A percentile compares a stretch with the other conserved stretches of the same genome.
Conservation (phyloP, 768 basidiomycete species). For the Amylocystis lapponica region DNA sequence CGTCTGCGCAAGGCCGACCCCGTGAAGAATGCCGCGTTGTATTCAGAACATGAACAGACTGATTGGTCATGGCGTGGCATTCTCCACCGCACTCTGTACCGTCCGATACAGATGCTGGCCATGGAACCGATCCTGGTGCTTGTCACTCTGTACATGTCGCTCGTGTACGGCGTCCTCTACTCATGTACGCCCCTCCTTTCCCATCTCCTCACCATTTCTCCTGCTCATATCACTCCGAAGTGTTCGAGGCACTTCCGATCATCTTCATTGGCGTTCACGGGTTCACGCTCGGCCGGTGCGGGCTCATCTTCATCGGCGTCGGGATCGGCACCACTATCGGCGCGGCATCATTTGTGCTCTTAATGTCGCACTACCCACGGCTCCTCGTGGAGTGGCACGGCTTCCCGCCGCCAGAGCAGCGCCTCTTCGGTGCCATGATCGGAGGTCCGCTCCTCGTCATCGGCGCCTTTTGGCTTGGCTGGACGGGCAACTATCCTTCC, state of each 20-base stretch:
- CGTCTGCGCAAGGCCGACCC: slow-evolving; percentile 46
- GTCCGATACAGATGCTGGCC: slow-evolving; percentile 57
- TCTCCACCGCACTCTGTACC: slow-evolving; percentile 48
- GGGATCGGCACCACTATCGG: slow-evolving; percentile 30
- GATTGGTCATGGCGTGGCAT: slow-evolving; percentile 49
- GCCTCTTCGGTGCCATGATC: slow-evolving; percentile 33
- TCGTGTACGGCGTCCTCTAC: slow-evolving; percentile 58
- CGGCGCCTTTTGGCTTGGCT: slow-evolving; percentile 39
- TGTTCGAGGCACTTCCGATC: slow-evolving; percentile 34
- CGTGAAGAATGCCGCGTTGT: slow-evolving; percentile 35
- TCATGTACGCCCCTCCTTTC: slow-evolving; percentile 39
- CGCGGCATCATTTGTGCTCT: slow-evolving; percentile 20
- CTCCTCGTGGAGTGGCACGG: slow-evolving; percentile 34
- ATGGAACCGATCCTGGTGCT: slow-evolving; percentile 60
- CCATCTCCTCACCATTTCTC: no score
- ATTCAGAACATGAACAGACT: slow-evolving; percentile 53
- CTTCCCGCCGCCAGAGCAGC: slow-evolving; percentile 35
- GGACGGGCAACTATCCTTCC: slow-evolving; percentile 47
- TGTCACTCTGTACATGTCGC: slow-evolving; percentile 54
- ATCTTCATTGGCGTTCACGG: slow-evolving; percentile 31
- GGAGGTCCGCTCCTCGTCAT: slow-evolving; percentile 27
- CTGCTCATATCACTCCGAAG: slow-evolving; percentile 13
- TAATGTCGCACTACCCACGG: slow-evolving; percentile 25
- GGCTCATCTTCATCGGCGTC: slow-evolving; percentile 37
- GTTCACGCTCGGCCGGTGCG: slow-evolving; percentile 30